Percentiles rank a stretch among this genome's conserved stretches.
Evolutionary conservation across 208 protist genomes (phyloP).

Genomic region (Trypanosoma brucei): DNA sequence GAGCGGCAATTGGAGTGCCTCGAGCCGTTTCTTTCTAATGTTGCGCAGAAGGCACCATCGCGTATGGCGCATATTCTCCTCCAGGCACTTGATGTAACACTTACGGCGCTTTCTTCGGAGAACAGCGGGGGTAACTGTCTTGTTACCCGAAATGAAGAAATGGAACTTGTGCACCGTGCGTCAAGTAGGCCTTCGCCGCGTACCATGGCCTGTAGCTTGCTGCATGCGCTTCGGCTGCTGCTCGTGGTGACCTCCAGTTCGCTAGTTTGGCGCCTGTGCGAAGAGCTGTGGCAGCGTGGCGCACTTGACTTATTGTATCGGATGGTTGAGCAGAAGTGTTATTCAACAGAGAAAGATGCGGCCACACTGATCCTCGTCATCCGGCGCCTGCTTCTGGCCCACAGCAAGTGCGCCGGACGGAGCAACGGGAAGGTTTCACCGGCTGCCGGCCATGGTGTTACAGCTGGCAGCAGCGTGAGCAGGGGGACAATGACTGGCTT

Average conservation of each 20-base stretch:
- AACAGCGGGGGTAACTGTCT: neutral
- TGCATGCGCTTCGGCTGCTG: conserved; percentile 21
- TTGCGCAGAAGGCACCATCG: conserved; percentile 26
- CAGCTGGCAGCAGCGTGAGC: neutral
- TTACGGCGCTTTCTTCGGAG: neutral
- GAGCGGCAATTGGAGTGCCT: conserved; percentile 12
- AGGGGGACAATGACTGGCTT: neutral
- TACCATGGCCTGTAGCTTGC: conserved; percentile 18
- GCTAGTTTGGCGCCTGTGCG: conserved; percentile 37
- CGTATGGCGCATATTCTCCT: conserved; percentile 14
- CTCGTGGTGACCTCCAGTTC: conserved; percentile 17
- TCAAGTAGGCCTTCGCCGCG: neutral
- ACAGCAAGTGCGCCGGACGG: conserved; percentile 13
- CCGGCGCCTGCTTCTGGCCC: conserved; percentile 37
- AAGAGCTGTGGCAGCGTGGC: conserved; percentile 38
- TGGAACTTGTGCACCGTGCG: neutral
- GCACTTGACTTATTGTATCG: conserved; percentile 50
- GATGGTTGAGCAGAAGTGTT: conserved; percentile 36
- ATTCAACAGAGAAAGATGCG: conserved; percentile 50
- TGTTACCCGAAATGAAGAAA: neutral
- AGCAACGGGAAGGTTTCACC: neutral
- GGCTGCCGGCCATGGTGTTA: neutral
- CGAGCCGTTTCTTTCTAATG: conserved; percentile 24
- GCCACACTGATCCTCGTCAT: conserved; percentile 60
- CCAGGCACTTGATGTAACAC: conserved; percentile 14